Evolutionary conservation across 441 rosid genomes (phyloP).

Genomic region (Populus trichocarpa): DNA sequence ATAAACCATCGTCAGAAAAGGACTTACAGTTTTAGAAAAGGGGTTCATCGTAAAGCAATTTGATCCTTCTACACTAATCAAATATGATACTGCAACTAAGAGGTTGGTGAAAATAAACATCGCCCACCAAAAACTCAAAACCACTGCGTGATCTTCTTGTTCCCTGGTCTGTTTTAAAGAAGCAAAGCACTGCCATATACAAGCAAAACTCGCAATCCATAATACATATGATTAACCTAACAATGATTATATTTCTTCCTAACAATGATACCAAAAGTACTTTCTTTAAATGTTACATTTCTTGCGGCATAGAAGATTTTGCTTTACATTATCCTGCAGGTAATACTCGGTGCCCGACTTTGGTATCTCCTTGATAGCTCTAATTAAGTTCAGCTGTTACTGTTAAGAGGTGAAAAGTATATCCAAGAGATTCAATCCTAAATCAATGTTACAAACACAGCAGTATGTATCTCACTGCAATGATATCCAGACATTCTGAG

Average conservation of each 20-base stretch:
- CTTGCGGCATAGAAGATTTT: neutral
- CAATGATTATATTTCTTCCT: neutral
- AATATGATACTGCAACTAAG: no score
- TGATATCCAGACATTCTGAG: slow-evolving; percentile 3
- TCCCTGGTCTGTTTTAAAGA: neutral
- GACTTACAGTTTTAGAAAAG: no score
- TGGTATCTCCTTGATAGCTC: neutral
- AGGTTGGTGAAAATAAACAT: no score
- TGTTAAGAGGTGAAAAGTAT: neutral
- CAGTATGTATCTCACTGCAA: neutral
- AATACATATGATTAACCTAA: neutral
- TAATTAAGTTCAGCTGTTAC: neutral
- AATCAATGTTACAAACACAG: slow-evolving; percentile 3
- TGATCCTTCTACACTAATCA: no score
- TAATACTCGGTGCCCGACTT: neutral
- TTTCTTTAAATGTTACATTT: neutral
- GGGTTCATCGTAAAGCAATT: no score
- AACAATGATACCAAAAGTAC: neutral
- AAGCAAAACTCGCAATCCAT: neutral
- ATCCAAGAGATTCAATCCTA: neutral
- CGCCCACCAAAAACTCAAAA: neutral
- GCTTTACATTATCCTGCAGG: neutral
- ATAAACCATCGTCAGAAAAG: no score
- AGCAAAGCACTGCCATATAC: neutral
- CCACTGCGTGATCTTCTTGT: neutral